Base-by-base conservation (phyloP, 1,139 yeast genomes). In the Geotrichum macrosporum region DNA sequence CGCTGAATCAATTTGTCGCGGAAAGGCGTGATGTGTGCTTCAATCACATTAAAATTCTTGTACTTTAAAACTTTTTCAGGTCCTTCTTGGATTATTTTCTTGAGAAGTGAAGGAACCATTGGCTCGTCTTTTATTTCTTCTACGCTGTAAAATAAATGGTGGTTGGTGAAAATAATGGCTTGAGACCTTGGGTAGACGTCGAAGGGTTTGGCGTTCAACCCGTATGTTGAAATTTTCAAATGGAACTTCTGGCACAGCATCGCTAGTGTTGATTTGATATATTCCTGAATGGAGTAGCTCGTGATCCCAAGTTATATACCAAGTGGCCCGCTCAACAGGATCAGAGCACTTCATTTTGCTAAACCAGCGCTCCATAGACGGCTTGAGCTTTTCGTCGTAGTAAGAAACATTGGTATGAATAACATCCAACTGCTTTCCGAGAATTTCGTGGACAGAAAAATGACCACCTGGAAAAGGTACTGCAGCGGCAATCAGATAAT, bases 71-170 rank as follows among this genome's bases (percentile, higher is more conserved):
- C 81, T 45, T 74, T 75, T 53, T 76, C 79, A 4, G 87, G 87
- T 0, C 79, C 87, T 60, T 81, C 86, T 53, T 67, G 76, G 31
- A 82, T 65, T 46, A 81, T 78, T 58, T 80, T 80, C 56, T 75
- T 74, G 44, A 81, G 61, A 46, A 81, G 68, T 0, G 84, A 77
- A n/a, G 88, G 88, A 29, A 82, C 71, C 65, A 78, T 62, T 6
- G 88, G 87, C 59, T 82, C 89, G 60, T 82, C 85, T 59, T 80
- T 81, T 87, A 82, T 81, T 58, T 82, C 88, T 21, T 80, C 87
- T 48, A 82, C 70, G 2, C 80, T 72, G 63, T 82, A 82, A 60
- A 77, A 81, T 9, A 81, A 70, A 2, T 88, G 88, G 59, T 82
- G 88, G 60, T 81, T 78, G 36, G 81, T 69, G 62, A 80, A 78